A percentile compares a stretch with the other conserved stretches of the same genome.
Conservation (phyloP, 208 protist species). For the Phytomonas sp. region DNA sequence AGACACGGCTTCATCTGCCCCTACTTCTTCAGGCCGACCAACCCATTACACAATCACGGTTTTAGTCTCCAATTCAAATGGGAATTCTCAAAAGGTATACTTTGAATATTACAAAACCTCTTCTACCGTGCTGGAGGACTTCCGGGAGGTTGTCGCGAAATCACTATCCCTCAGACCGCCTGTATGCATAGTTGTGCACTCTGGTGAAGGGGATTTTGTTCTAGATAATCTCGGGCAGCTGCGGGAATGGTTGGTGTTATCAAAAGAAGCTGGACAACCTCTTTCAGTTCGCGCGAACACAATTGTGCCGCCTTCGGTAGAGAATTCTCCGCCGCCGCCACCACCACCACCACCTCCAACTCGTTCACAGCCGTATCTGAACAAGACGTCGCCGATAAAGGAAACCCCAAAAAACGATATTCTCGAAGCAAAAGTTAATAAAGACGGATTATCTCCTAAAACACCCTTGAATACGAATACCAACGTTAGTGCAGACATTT, state of each 20-base stretch:
- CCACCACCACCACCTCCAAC: conserved; percentile 11
- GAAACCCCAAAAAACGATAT: too few relatives aligned
- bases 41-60: too few relatives aligned
- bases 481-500: too few relatives aligned
- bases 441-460: too few relatives aligned
- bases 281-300: conserved; percentile 12
- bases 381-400: too few relatives aligned
- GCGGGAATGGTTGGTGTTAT: conserved; percentile 35
- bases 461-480: too few relatives aligned
- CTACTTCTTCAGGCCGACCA: too few relatives aligned
- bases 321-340: neutral
- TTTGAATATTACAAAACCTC: conserved; percentile 32
- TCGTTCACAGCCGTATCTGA: conserved; percentile 1
- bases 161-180: neutral
- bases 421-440: too few relatives aligned
- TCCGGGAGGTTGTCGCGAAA: conserved; percentile 15
- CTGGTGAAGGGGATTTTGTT: conserved; percentile 15
- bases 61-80: too few relatives aligned
- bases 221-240: conserved; percentile 23
- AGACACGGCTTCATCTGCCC: too few relatives aligned
- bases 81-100: conserved; percentile 2
- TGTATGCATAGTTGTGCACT: conserved; percentile 17
- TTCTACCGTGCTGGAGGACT: conserved; percentile 17
- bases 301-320: too few relatives aligned
- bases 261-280: conserved; percentile 30